A percentile compares a stretch with the other conserved stretches of the same genome.
Conservation (phyloP, 805 yeast species). For the Sporopachydermia quercuum region DNA sequence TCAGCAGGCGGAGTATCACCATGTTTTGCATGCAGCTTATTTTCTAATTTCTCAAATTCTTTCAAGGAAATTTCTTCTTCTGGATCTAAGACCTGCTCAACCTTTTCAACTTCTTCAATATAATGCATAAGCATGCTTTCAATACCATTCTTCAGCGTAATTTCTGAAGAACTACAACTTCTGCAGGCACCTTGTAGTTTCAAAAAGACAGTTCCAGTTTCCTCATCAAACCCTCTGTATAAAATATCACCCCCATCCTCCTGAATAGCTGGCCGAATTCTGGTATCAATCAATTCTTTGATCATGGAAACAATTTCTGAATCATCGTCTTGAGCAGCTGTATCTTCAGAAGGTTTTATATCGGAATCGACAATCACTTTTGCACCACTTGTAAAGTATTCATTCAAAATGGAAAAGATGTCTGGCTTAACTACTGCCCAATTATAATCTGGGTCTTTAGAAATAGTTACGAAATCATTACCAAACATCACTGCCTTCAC, state of each 20-base stretch:
- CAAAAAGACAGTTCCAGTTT: conserved; percentile 74
- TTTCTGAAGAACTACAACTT: conserved; percentile 79
- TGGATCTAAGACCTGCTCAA: conserved; percentile 76
- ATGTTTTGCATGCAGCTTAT: conserved; percentile 26
- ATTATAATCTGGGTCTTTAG: conserved; percentile 39
- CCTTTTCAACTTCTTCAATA: conserved; percentile 87
- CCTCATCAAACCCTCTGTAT: conserved; percentile 73
- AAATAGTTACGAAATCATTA: conserved; percentile 69
- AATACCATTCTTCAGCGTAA: conserved; percentile 88
- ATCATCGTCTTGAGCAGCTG: conserved; percentile 46
- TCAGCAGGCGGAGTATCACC: too few relatives aligned
- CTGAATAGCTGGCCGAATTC: conserved; percentile 94
- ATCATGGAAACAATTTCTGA: conserved; percentile 78
- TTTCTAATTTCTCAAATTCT: conserved; percentile 77
- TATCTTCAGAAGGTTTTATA: conserved; percentile 21
- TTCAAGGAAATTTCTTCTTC: conserved; percentile 59
- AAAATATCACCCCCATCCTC: conserved; percentile 98
- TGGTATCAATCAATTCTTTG: conserved; percentile 81
- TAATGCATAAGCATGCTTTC: conserved; percentile 96
- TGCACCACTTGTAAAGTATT: conserved; percentile 27
- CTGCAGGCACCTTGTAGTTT: conserved; percentile 94
- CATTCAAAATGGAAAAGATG: conserved; percentile 35
- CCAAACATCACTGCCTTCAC: conserved; percentile 69
- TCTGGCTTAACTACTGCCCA: conserved; percentile 66
- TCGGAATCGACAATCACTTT: conserved; percentile 32